Percentiles rank a stretch among this genome's conserved stretches.
These are phyloP conservation scores for Colletotrichum spinosum DNA, from an alignment of 2,329 filamentous ascomycete species.

Conservation along the genomic window DNA sequence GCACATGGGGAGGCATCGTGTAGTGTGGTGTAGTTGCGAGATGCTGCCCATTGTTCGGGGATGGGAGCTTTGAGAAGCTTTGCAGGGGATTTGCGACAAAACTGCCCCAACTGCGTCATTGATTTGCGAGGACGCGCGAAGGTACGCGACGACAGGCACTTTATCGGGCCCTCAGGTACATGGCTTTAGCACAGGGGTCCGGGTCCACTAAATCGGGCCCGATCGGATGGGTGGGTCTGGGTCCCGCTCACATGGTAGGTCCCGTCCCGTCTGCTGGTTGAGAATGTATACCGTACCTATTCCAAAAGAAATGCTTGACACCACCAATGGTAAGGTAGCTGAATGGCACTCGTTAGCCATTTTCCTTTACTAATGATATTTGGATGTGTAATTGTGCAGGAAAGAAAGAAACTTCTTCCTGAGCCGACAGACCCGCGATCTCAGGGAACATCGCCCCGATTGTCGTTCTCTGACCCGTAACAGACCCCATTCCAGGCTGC, in stretches of 20 bases:
- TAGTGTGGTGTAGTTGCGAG: constrained; percentile 5
- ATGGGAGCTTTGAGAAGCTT: constrained; percentile 20
- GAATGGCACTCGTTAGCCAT: too few relatives aligned
- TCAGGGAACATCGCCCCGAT: background rate
- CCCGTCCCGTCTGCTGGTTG: too few relatives aligned
- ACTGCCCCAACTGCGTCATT: constrained; percentile 41
- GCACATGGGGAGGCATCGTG: constrained; percentile 75
- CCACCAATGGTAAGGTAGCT: constrained; percentile 1
- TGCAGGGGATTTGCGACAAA: constrained; percentile 25
- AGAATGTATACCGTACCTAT: too few relatives aligned
- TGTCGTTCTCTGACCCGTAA: constrained; percentile 6
- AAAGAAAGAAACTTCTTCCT: too few relatives aligned
- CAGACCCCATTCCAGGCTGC: constrained; percentile 22
- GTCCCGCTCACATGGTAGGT: too few relatives aligned
- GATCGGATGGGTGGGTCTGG: constrained; percentile 23
- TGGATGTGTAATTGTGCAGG: too few relatives aligned
- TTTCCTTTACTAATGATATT: too few relatives aligned
- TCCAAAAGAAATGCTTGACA: background rate
- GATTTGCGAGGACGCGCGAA: constrained; percentile 44
- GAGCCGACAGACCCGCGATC: too few relatives aligned
- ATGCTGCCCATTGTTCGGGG: constrained; percentile 6
- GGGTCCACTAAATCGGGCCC: constrained; percentile 26
- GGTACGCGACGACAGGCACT: constrained; percentile 14
- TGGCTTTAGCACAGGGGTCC: background rate
- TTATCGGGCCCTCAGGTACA: background rate